Evolutionary conservation across 441 rosid species (phyloP), one percentile per base, ranked within the genome.

Genomic region (Adansonia gregorii): DNA sequence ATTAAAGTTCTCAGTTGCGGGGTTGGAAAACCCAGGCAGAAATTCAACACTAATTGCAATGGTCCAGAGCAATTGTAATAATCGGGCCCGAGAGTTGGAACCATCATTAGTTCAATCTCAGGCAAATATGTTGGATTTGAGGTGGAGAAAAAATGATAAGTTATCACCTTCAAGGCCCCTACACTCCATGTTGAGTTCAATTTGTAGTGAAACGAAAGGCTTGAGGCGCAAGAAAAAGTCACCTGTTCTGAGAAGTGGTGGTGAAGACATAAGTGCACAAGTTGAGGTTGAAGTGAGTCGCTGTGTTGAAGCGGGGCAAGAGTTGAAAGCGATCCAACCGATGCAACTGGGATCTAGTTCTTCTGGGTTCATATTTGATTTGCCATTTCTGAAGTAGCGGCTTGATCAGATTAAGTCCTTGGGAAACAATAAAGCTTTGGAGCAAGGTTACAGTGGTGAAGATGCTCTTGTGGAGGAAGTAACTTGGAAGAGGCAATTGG

Each of bases 301-400:
- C 6, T 35, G 41, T 61, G 20, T 71, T 51, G 63, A 56, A 78
- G 11, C 19, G 8, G 12, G 67, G 46, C 17, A 56, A 17, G 41
- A 35, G 41, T 35, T 35, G 41, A 35, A 35, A 35, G 41, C 41
- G 41, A 35, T 35, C 41, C 41, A 35, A 35, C 41, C 41, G 6
- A 35, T 35, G 41, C 41, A 35, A 35, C 41, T 35, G 41, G 41
- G 41, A 35, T 35, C 41, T 35, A 35, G 6, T 35, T 35, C 39
- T 72, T 67, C 86, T 20, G 78, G 60, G 9, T 86, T 77, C 77
- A 83, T 67, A 6, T 87, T 88, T 14, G 83, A 84, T 79, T 79
- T 87, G 66, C 86, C 89, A 8, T 86, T 78, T 74, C 80, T 84
- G 20, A 78, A 75, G 80, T 75, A 79, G 22, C 79, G 74, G 74